A percentile compares a stretch with the other conserved stretches of the same genome.
Evolutionary conservation across 1,139 yeast species (phyloP).

Genomic region (Geotrichum histeridarum): DNA sequence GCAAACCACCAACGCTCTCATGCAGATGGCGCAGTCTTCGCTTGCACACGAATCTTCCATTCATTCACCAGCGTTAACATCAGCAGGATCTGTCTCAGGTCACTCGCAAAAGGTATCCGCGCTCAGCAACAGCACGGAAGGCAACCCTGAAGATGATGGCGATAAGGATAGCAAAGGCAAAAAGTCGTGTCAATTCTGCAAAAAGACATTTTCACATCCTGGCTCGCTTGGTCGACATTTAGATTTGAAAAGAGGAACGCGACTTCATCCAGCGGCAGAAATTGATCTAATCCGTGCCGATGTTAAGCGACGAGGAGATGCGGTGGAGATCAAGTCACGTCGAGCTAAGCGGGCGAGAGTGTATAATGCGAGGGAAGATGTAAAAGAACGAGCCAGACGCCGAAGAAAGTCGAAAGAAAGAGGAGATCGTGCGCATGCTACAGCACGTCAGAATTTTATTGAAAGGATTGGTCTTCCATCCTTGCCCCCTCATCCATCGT

Average conservation of each 20-base stretch:
- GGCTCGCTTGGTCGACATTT: constrained; percentile 52
- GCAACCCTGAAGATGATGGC: not conserved
- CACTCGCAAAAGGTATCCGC: not conserved
- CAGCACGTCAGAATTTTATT: constrained; percentile 38
- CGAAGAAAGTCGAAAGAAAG: constrained; percentile 41
- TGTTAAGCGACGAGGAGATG: constrained; percentile 48
- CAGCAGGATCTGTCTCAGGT: not conserved
- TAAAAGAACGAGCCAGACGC: constrained; percentile 40
- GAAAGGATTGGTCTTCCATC: constrained; percentile 39
- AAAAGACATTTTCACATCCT: constrained; percentile 46
- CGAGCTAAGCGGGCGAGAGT: constrained; percentile 40
- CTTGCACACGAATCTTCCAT: constrained; percentile 5
- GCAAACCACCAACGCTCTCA: constrained; percentile 18
- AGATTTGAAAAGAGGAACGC: constrained; percentile 46
- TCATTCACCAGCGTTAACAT: constrained; percentile 1
- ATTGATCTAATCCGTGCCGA: constrained; percentile 43
- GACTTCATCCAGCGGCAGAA: constrained; percentile 43
- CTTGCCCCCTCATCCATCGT: constrained; percentile 44
- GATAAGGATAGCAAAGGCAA: constrained; percentile 36
- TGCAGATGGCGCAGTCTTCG: constrained; percentile 20
- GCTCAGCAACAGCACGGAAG: not conserved
- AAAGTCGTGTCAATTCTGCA: constrained; percentile 46
- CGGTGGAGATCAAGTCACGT: constrained; percentile 40
- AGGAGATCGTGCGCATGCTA: constrained; percentile 36
- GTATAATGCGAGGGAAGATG: constrained; percentile 46